A percentile compares a stretch with the other conserved stretches of the same genome.
phyloP scores from a whole-genome alignment of 306 rosid species.

The Oxytropis ochrocephala region DNA sequence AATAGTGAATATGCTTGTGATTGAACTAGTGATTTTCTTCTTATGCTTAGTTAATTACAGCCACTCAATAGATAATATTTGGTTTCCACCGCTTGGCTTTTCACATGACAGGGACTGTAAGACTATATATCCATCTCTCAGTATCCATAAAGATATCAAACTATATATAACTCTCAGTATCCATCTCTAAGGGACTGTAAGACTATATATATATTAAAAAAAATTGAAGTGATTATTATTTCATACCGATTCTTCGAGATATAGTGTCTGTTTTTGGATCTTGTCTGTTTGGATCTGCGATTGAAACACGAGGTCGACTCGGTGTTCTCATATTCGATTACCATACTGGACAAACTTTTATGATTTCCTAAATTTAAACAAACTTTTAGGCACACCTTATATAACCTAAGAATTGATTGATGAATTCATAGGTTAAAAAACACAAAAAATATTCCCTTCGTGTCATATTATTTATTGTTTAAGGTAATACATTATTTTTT shows the following conservation, averaged over 20 bases:
- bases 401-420: neutral
- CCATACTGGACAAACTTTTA: no score
- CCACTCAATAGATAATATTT: neutral
- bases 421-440: neutral
- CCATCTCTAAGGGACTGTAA: neutral
- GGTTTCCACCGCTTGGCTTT: neutral
- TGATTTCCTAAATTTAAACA: neutral
- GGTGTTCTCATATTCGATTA: no score
- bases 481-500: no score
- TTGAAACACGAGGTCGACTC: no score
- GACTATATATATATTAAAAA: neutral
- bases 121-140: conserved; percentile 7
- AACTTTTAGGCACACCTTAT: neutral
- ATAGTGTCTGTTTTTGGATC: no score
- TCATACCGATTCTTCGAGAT: no score
- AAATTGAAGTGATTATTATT: neutral
- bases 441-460: no score
- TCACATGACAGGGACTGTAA: conserved; percentile 2
- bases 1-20: neutral
- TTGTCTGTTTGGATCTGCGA: no score
- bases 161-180: neutral
- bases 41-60: neutral
- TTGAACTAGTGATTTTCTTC: neutral
- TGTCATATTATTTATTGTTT: no score
- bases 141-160: neutral